phyloP scores from a whole-genome alignment of 2,329 filamentous ascomycete genomes.

The Neofusicoccum laricinum region DNA sequence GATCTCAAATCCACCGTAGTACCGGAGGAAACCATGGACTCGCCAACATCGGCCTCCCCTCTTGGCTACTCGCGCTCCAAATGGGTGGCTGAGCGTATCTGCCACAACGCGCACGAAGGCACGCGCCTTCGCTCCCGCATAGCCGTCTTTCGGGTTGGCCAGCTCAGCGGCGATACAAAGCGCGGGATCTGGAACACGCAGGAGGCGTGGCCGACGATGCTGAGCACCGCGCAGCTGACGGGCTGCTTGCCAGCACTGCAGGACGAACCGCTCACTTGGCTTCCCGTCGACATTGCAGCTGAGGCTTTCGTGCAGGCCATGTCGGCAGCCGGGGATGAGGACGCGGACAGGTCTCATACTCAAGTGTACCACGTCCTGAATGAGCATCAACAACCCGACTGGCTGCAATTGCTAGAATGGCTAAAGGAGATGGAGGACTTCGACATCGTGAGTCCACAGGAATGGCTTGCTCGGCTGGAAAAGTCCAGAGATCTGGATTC shows the following conservation, averaged over 20 bases:
- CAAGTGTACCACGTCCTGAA: conserved; percentile 52
- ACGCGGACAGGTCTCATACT: conserved; percentile 15
- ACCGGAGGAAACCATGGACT: conserved; percentile 40
- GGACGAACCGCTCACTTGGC: conserved; percentile 30
- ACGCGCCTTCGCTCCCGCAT: conserved; percentile 28
- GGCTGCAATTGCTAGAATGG: conserved; percentile 49
- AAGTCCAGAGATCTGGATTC: background rate
- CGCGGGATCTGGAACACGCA: conserved; percentile 31
- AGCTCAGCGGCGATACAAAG: conserved; percentile 36
- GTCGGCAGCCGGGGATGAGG: background rate
- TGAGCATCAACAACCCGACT: conserved; percentile 41
- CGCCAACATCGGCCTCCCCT: conserved; percentile 44
- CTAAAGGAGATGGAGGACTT: conserved; percentile 37
- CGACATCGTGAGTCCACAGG: conserved; percentile 39
- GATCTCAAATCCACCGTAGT: conserved; percentile 30
- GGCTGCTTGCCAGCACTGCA: conserved; percentile 29
- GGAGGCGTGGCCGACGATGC: conserved; percentile 36
- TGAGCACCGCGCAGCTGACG: conserved; percentile 30
- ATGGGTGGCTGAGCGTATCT: conserved; percentile 56
- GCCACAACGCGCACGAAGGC: conserved; percentile 36
- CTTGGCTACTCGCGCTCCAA: conserved; percentile 57
- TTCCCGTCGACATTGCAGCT: conserved; percentile 41
- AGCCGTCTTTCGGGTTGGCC: conserved; percentile 39
- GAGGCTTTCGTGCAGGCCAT: conserved; percentile 37
- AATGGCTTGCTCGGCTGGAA: conserved; percentile 45